Evolutionary conservation across 352 stramenopile species (phyloP), one percentile per base, ranked within the genome.

Genomic region (Pythium oligandrum): DNA sequence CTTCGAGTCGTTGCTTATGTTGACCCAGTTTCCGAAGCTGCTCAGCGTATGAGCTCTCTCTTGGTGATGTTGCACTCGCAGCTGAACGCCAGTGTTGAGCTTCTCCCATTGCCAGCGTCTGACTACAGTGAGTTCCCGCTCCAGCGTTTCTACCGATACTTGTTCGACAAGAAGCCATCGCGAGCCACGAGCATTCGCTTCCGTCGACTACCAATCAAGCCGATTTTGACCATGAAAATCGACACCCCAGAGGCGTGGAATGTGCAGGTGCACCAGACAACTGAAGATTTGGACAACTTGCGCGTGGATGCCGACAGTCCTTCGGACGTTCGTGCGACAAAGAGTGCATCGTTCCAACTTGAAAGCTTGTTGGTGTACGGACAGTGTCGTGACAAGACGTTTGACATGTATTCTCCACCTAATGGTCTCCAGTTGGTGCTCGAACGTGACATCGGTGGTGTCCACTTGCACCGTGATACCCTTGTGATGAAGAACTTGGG

Each of bases 401-500:
- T 84, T 48, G 80, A 92, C 44, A 71, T 75, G 66, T 90, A 87
- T 54, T 64, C 72, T 7, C 84, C 92, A 31, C 87, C 91, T 0
- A 93, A 96, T 45, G 93, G 94, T 0, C 72, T 98, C 8, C 93
- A 98, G 63, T 59, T 98, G 26, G 70, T 96, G 32, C 73, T 98
- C 44, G 71, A 93, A 43, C 84, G 81, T 26, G 71, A 86, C n/a
- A 64, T 88, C 30, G 80, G 74, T 7, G 67, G 52, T 45, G 53
- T 67, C 32, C 66, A 68, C 30, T 51, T 89, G 38, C 73, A 91
- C 46, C 85, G 83, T 30, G 97, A 99, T 61, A 99, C 98, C 10
- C 61, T 99, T 3, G 97, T 99, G 12, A 99, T 99, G 98, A 97
- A 98, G 61, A 99, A 98, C 70, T 70, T 98, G 34, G 98, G 97